Conservation (phyloP, 2,329 filamentous ascomycete species). For the Thielaviopsis punctulata region DNA sequence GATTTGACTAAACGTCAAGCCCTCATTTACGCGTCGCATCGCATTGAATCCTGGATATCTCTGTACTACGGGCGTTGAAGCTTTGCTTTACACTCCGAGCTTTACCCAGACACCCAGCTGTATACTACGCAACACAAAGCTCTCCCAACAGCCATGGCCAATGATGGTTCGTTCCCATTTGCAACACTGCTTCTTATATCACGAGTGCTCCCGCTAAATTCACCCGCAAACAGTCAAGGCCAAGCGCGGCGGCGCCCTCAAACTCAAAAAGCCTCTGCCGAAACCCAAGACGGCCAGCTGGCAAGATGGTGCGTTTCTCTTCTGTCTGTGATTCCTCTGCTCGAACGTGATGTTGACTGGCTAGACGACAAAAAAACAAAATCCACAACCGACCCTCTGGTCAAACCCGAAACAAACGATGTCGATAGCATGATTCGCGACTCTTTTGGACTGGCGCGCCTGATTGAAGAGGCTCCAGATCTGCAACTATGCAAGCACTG, state of each 20-base stretch:
- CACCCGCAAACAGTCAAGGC: neutral
- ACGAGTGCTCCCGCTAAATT: neutral
- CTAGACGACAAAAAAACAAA: conserved; percentile 39
- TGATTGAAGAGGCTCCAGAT: conserved; percentile 64
- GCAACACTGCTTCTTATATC: neutral
- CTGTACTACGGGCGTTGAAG: too few species aligned
- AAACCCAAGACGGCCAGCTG: conserved; percentile 40
- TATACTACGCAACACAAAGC: neutral
- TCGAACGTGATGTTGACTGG: neutral
- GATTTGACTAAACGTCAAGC: too few species aligned
- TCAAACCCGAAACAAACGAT: conserved; percentile 42
- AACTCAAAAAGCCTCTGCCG: conserved; percentile 44
- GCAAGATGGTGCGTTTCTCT: conserved; percentile 51
- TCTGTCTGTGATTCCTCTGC: neutral
- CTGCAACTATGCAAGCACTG: conserved; percentile 84
- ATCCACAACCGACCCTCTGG: conserved; percentile 27
- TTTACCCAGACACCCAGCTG: too few species aligned
- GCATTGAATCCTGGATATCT: too few species aligned
- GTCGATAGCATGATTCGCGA: conserved; percentile 62
- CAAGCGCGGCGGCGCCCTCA: conserved; percentile 27
- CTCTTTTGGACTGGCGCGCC: conserved; percentile 66
- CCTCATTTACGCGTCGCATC: too few species aligned
- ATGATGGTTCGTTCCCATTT: neutral
- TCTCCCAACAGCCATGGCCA: too few species aligned
- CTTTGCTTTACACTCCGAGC: too few species aligned